Base-by-base conservation (phyloP, 2,329 filamentous ascomycete genomes). In the Sporothrix phasma region DNA sequence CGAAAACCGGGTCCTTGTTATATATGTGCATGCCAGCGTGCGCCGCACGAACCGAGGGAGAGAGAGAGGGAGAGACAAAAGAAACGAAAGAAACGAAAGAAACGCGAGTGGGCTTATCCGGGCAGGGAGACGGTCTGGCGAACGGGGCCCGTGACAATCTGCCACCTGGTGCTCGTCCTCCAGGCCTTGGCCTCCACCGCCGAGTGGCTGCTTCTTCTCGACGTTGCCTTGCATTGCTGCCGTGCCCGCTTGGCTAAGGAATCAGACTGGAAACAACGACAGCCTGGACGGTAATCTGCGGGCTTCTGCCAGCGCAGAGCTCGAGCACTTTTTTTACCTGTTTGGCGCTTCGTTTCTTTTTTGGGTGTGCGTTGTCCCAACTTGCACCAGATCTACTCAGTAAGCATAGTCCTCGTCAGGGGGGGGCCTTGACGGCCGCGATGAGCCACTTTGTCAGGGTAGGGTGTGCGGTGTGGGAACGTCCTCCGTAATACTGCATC, bases 401-500 rank as follows among this genome's bases (percentile, higher is more conserved):
- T 22, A 51, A 19, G 45, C 26, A 34, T 51, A 31, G 17, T 31
- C 47, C 26, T 6, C 17, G 47, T 26, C 47, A 51, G 26, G 47
- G 47, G 45, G 10, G 15, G 11, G 15, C 34, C 37, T 43, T 58
- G 54, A 43, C 6, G 22, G 34, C 56, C 39, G 56, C 29, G 56
- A 59, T 45, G 41, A 59, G 56, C 56, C 56, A 59, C 56, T 45
- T 59, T 45, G 56, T 31, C 56, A 59, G 24, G 39, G 39, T 13
- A 29, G 15, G 39, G 54, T 17, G 6, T 39, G 6, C 15, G 34
- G 54, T 58, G 37, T 13, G 29, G n/a, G 39, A 47, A 11, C 3
- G n/a, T n/a, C n/a, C n/a, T n/a, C n/a, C n/a, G n/a, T n/a, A n/a
- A n/a, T n/a, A n/a, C n/a, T n/a, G n/a, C n/a, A n/a, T n/a, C n/a